phyloP scores from a whole-genome alignment of 768 basidiomycete species.

The Kwoniella mangroviensis region DNA sequence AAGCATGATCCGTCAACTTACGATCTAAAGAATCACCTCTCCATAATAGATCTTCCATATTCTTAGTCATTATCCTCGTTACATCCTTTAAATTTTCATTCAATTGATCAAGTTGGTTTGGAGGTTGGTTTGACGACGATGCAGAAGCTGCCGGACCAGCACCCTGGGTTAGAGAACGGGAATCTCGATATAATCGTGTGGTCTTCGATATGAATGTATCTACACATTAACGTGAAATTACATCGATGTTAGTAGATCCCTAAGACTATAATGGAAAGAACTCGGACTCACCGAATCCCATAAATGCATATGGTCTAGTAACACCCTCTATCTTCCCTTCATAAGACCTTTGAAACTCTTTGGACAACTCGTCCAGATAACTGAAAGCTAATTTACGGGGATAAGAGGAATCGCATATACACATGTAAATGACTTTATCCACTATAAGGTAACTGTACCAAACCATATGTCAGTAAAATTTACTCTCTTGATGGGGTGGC shows the following conservation, averaged over 20 bases:
- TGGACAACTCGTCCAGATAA: slow-evolving; percentile 93
- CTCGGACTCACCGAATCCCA: slow-evolving; percentile 81
- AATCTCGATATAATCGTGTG: slow-evolving; percentile 90
- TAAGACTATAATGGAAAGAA: not conserved
- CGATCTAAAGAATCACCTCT: slow-evolving; percentile 95
- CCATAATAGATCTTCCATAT: slow-evolving; percentile 99
- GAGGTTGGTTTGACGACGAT: slow-evolving; percentile 28
- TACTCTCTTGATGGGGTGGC: not conserved
- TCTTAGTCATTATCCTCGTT: slow-evolving; percentile 99
- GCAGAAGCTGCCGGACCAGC: slow-evolving; percentile 16
- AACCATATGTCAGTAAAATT: not conserved
- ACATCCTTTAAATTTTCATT: slow-evolving; percentile 98
- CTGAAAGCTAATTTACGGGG: slow-evolving; percentile 96
- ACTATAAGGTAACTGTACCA: slow-evolving; percentile 82
- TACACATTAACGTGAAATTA: slow-evolving; percentile 50
- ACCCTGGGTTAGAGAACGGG: slow-evolving; percentile 66
- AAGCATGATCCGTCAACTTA: slow-evolving; percentile 58
- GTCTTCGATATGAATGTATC: slow-evolving; percentile 99
- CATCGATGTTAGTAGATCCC: not conserved
- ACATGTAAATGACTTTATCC: slow-evolving; percentile 92
- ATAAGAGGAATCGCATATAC: slow-evolving; percentile 95
- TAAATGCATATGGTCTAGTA: slow-evolving; percentile 97
- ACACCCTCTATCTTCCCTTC: slow-evolving; percentile 89
- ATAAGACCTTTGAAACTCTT: slow-evolving; percentile 91
- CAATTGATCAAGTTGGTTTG: slow-evolving; percentile 76